A percentile compares a stretch with the other conserved stretches of the same genome.
Conservation (phyloP, 2,329 filamentous ascomycete species). For the Trichoderma hamatum region DNA sequence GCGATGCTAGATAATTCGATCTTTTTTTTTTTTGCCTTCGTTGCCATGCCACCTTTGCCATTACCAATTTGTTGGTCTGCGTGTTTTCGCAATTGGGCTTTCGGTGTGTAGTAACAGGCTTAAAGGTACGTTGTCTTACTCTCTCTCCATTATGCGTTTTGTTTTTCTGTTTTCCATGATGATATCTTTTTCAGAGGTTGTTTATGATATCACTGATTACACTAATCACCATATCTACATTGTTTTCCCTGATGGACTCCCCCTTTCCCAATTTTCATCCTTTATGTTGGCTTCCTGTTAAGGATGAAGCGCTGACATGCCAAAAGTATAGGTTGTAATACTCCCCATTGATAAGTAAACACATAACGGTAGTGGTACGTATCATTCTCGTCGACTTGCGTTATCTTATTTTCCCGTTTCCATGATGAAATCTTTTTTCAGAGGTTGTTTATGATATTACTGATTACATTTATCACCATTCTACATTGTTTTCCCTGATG, state of each 20-base stretch:
- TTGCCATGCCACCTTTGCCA: not conserved
- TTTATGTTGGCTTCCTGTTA: not conserved
- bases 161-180: slow-evolving; percentile 40
- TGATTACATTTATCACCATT: slow-evolving; percentile 39
- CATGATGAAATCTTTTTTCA: slow-evolving; percentile 47
- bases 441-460: slow-evolving; percentile 53
- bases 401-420: slow-evolving; percentile 22
- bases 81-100: not conserved
- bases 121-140: slow-evolving; percentile 34
- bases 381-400: not conserved
- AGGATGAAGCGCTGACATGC: not conserved
- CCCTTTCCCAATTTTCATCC: not conserved
- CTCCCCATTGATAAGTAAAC: not conserved
- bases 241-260: slow-evolving; percentile 21
- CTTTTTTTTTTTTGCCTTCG: slow-evolving; percentile 36
- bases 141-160: not conserved
- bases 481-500: slow-evolving; percentile 21
- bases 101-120: not conserved
- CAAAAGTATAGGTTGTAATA: not conserved
- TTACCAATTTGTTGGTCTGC: slow-evolving; percentile 4
- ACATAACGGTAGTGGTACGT: not conserved
- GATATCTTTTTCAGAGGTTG: slow-evolving; percentile 50
- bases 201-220: slow-evolving; percentile 51
- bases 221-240: slow-evolving; percentile 28
- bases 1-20: slow-evolving; percentile 48